Base-by-base conservation (phyloP, 306 rosid genomes). In the Malus sylvestris region DNA sequence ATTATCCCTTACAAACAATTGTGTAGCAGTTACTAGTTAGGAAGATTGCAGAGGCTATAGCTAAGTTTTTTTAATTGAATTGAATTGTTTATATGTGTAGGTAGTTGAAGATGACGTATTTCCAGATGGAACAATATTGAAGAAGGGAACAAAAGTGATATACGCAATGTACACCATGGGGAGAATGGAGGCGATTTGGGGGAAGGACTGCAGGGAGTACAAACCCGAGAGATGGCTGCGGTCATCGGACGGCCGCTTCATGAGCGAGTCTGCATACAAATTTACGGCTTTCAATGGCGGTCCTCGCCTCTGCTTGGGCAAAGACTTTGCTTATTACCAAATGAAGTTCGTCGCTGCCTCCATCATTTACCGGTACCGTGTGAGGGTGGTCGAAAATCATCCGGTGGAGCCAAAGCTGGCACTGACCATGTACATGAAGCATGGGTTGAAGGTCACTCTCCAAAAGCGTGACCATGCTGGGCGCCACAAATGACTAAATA, bases 221-320 rank as follows among this genome's bases (percentile, higher is more conserved):
- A 90, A 53, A 57, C 98, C 97, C 16, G 98, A 92, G 82, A 87
- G 97, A 67, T 95, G 97, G 98, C 78, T 95, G 32, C 84, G 84
- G 13, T 23, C 69, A 5, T 59, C 22, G 74, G 91, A 90, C 63
- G 97, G 96, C 0, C 72, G 70, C 2, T 95, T 86, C 89, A 86
- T 86, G 89, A 86, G 94, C 52, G 96, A 91, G 44, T 89, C 96
- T 4, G 97, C 97, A 1, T 95, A 95, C 87, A 91, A 86, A 75
- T 95, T 95, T 85, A 81, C 93, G 3, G 96, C 96, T 63, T 95
- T 95, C 87, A 95, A 95, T 22, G 98, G 97, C 10, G 98, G 98
- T 14, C 98, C 98, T 27, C 86, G 98, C 3, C 75, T 95, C 20
- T 95, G 98, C 68, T 85, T 95, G 74, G 98, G 98, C 63, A 90